These are phyloP conservation scores for Aureobasidium mangrovei DNA, from an alignment of 2,329 filamentous ascomycete species.

Conservation along the genomic window DNA sequence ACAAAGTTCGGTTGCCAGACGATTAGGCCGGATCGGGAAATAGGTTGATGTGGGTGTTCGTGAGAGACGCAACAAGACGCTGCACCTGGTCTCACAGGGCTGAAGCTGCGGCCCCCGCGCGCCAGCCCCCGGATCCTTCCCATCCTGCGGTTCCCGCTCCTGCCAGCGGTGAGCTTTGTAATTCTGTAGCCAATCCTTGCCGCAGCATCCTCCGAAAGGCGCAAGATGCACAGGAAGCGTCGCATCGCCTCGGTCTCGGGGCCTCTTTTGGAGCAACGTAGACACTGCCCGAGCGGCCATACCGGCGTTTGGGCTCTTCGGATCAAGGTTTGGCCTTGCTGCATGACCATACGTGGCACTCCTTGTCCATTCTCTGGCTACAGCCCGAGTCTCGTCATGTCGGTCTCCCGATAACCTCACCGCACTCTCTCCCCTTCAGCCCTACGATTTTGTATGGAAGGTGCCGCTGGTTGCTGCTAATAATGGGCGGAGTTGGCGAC, in stretches of 20 bases:
- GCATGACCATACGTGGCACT: constrained; percentile 11
- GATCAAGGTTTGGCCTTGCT: constrained; percentile 1
- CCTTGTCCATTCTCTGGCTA: neutral
- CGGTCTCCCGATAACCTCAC: neutral
- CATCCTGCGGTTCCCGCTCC: neutral
- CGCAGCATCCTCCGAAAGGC: constrained; percentile 9
- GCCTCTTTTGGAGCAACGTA: constrained; percentile 1
- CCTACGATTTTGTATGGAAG: constrained; percentile 6
- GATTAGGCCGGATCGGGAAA: constrained; percentile 1
- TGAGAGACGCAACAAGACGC: constrained; percentile 1
- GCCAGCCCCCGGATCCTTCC: constrained; percentile 8
- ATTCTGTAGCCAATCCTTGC: constrained; percentile 6
- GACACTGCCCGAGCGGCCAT: neutral
- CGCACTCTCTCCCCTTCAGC: constrained; percentile 10
- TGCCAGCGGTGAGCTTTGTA: constrained; percentile 7
- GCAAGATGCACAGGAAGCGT: constrained; percentile 6
- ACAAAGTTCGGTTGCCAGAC: neutral
- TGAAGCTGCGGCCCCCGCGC: neutral
- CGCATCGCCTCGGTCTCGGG: constrained; percentile 7
- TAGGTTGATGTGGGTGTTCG: neutral
- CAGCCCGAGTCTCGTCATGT: neutral
- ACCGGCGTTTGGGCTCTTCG: neutral
- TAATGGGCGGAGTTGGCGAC: constrained; percentile 14
- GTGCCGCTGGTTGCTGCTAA: constrained; percentile 13
- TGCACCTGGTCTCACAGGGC: constrained; percentile 9